A percentile compares a stretch with the other conserved stretches of the same genome.
Conservation (phyloP, 257 asterid species). For the Capsicum baccatum region DNA sequence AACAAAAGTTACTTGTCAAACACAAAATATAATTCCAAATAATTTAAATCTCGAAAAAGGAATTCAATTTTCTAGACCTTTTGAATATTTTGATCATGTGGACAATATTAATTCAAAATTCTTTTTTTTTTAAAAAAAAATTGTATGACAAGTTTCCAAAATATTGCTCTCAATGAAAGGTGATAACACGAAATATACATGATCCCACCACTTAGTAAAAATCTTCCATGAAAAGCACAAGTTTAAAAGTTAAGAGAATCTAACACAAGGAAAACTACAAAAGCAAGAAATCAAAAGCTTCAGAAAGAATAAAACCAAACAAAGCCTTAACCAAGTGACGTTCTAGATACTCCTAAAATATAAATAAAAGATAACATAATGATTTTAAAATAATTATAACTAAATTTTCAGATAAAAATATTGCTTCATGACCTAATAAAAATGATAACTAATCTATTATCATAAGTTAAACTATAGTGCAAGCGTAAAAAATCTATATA, state of each 20-base stretch:
- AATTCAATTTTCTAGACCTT: not conserved
- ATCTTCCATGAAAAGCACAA: not conserved
- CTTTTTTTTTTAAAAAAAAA: not conserved
- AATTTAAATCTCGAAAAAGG: not conserved
- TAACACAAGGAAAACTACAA: slow-evolving; percentile 4
- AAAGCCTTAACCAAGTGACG: not conserved
- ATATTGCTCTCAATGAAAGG: not conserved
- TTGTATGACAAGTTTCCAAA: not conserved
- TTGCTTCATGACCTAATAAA: too few species aligned
- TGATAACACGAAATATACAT: slow-evolving; percentile 17
- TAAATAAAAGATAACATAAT: too few species aligned
- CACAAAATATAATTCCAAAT: not conserved
- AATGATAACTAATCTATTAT: too few species aligned
- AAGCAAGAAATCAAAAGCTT: slow-evolving; percentile 21
- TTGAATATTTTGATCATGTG: not conserved
- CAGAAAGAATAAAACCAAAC: slow-evolving; percentile 2
- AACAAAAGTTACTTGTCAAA: not conserved
- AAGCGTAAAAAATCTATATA: too few species aligned
- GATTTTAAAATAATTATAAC: too few species aligned
- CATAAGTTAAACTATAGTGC: too few species aligned
- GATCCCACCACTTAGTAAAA: slow-evolving; percentile 1
- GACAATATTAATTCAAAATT: not conserved
- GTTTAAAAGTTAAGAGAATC: not conserved
- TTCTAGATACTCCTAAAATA: too few species aligned
- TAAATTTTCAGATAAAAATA: too few species aligned